Conservation (phyloP, 2,329 filamentous ascomycete species). For the Lojkania enalia region DNA sequence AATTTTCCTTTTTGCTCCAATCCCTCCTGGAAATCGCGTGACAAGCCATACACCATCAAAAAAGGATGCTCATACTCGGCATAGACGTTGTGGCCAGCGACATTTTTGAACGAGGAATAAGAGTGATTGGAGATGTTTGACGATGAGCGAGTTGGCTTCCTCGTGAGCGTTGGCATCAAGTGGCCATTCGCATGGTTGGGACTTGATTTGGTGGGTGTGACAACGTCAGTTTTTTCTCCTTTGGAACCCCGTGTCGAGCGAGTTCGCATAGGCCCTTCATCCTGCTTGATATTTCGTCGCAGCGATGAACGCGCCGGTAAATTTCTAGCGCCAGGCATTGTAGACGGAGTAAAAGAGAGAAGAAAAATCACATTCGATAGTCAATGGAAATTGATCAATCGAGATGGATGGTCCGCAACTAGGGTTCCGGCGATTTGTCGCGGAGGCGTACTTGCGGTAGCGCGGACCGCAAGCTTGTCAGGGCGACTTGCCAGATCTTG, state of each 20-base stretch:
- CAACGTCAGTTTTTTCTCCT: constrained; percentile 30
- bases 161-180: constrained; percentile 20
- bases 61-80: constrained; percentile 38
- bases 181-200: constrained; percentile 29
- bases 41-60: constrained; percentile 40
- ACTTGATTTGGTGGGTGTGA: constrained; percentile 29
- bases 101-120: constrained; percentile 26
- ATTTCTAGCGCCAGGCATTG: constrained; percentile 33
- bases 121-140: constrained; percentile 42
- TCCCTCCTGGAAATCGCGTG: constrained; percentile 36
- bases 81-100: constrained; percentile 30
- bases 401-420: constrained; percentile 26
- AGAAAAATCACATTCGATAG: constrained; percentile 6
- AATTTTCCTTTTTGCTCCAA: constrained; percentile 25
- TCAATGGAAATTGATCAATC: constrained; percentile 18
- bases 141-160: constrained; percentile 41
- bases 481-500: constrained; percentile 32
- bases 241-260: constrained; percentile 38
- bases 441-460: constrained; percentile 32
- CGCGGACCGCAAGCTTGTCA: constrained; percentile 37
- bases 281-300: constrained; percentile 34
- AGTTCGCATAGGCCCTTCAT: constrained; percentile 39
- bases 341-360: constrained; percentile 7
- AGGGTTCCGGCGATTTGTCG: constrained; percentile 19
- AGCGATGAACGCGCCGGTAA: constrained; percentile 33